A percentile compares a stretch with the other conserved stretches of the same genome.
These are phyloP conservation scores for Persicaria maculosa DNA, from an alignment of 148 eudicot species.

Conservation along the genomic window DNA sequence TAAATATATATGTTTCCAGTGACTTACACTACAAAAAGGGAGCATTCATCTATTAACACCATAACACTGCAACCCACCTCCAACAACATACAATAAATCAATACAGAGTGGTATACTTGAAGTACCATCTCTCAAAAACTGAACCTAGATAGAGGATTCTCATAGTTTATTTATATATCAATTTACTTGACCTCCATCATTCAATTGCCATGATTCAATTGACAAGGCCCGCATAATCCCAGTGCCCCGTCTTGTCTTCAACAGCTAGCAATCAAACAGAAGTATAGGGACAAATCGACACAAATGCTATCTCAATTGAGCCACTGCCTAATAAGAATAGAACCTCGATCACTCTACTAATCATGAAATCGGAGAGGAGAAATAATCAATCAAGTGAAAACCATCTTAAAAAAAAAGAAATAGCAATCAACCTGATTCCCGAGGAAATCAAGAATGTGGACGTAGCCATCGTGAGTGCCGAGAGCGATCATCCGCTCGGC, in stretches of 20 bases:
- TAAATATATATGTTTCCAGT: neutral
- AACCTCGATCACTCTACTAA: neutral
- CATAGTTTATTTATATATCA: too few species aligned
- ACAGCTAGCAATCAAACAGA: neutral
- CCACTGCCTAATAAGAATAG: neutral
- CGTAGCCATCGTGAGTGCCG: constrained; percentile 69
- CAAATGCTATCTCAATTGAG: neutral
- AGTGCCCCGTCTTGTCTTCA: too few species aligned
- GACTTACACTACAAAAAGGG: neutral
- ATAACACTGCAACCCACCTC: neutral
- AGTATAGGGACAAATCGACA: neutral
- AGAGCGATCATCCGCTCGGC: constrained; percentile 95
- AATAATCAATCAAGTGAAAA: constrained; percentile 2
- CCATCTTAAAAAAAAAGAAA: constrained; percentile 11
- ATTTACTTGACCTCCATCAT: neutral
- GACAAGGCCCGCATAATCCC: too few species aligned
- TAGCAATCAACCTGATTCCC: constrained; percentile 61
- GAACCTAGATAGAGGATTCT: too few species aligned
- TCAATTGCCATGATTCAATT: too few species aligned
- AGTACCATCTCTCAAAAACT: neutral
- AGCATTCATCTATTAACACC: too few species aligned
- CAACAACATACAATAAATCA: neutral
- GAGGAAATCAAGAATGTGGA: constrained; percentile 86
- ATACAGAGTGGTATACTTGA: neutral
- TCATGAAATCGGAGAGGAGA: neutral